Percentiles rank a stretch among this genome's conserved stretches.
phyloP scores from a whole-genome alignment of 2,329 filamentous ascomycete species.

The Nemania sp. region DNA sequence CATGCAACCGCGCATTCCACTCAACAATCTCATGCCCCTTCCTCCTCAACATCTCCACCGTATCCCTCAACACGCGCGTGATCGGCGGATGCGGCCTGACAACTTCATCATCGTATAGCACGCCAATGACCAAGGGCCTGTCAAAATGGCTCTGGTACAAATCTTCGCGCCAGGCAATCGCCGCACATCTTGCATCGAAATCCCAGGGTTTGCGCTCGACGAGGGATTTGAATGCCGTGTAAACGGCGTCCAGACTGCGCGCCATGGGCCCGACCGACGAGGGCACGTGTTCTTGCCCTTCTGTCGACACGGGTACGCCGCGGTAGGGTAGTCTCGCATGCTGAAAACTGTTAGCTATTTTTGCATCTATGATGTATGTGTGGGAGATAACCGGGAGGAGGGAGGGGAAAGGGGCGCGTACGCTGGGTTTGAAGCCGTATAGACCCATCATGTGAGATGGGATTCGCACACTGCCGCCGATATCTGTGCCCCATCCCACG shows the following conservation, averaged over 20 bases:
- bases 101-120: constrained; percentile 49
- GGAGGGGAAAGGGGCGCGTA: too few species aligned
- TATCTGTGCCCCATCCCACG: constrained; percentile 54
- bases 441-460: constrained; percentile 51
- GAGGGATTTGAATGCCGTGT: constrained; percentile 51
- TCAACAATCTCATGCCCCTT: constrained; percentile 58
- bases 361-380: not conserved
- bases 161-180: constrained; percentile 56
- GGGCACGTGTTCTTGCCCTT: constrained; percentile 66
- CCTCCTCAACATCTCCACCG: constrained; percentile 43
- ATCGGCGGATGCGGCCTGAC: constrained; percentile 59
- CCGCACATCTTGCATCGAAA: constrained; percentile 55
- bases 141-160: constrained; percentile 46
- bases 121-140: constrained; percentile 50
- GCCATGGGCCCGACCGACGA: constrained; percentile 65
- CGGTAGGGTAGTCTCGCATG: constrained; percentile 60
- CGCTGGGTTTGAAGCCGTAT: constrained; percentile 53
- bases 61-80: constrained; percentile 46
- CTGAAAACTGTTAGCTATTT: constrained; percentile 39
- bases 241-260: constrained; percentile 54
- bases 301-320: constrained; percentile 62
- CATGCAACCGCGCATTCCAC: constrained; percentile 56
- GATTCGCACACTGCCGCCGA: constrained; percentile 55
- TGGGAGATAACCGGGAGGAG: too few species aligned
- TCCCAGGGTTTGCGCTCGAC: constrained; percentile 55